Percentiles rank a stretch among this genome's conserved stretches.
phyloP scores from a whole-genome alignment of 371 early-diverging fungal genomes.

The Lichtheimia ornata region DNA sequence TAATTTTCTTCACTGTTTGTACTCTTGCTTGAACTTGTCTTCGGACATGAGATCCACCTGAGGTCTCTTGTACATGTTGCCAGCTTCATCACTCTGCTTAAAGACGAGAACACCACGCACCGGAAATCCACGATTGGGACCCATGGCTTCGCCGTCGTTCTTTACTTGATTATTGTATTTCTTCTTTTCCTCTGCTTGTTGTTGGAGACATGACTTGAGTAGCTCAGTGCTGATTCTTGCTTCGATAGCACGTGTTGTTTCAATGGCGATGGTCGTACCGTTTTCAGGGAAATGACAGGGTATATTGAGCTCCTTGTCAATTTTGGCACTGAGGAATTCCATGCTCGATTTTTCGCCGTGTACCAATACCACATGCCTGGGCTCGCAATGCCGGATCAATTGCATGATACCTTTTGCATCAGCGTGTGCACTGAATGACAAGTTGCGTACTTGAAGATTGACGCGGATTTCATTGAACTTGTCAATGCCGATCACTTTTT shows the following conservation, averaged over 20 bases:
- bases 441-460: slow-evolving; percentile 90
- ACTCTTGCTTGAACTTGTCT: background rate
- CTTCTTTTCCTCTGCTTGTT: slow-evolving; percentile 4
- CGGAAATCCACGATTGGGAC: background rate
- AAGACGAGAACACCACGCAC: slow-evolving; percentile 1
- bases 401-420: slow-evolving; percentile 99
- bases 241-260: slow-evolving; percentile 58
- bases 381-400: slow-evolving; percentile 90
- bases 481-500: slow-evolving; percentile 83
- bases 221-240: slow-evolving; percentile 60
- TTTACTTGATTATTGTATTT: background rate
- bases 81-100: background rate
- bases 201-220: slow-evolving; percentile 38
- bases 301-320: slow-evolving; percentile 82
- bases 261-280: slow-evolving; percentile 73
- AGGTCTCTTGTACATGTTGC: background rate
- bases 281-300: slow-evolving; percentile 91
- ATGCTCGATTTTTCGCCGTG: slow-evolving; percentile 97
- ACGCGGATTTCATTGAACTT: slow-evolving; percentile 76
- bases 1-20: background rate
- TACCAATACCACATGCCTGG: slow-evolving; percentile 96
- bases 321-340: slow-evolving; percentile 82
- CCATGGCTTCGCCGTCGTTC: background rate
- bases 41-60: slow-evolving; percentile 6
- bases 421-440: slow-evolving; percentile 99